These are phyloP conservation scores for Clarkia xantiana DNA, from an alignment of 345 rosid species.

Conservation along the genomic window DNA sequence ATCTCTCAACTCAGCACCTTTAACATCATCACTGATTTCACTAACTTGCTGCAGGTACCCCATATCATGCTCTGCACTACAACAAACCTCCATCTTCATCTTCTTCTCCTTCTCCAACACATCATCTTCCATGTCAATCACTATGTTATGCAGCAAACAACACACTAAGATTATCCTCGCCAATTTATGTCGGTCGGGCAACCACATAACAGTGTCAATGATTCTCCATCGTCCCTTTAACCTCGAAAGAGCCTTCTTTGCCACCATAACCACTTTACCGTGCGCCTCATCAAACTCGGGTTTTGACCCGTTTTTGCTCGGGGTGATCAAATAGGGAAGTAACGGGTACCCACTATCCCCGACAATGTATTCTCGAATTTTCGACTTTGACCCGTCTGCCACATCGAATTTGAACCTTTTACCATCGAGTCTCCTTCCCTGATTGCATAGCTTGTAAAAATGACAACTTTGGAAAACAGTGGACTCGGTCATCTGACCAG, in stretches of 20 bases:
- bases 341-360: slow-evolving; percentile 49
- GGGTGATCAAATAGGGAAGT: slow-evolving; percentile 42
- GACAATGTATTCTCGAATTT: slow-evolving; percentile 40
- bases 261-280: slow-evolving; percentile 27
- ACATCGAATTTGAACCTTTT: slow-evolving; percentile 13
- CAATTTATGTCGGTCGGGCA: slow-evolving; percentile 47
- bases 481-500: slow-evolving; percentile 38
- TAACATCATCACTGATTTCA: slow-evolving; percentile 20
- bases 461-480: slow-evolving; percentile 31
- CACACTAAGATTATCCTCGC: slow-evolving; percentile 52
- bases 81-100: neutral
- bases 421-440: slow-evolving; percentile 35
- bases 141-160: slow-evolving; percentile 58
- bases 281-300: slow-evolving; percentile 33
- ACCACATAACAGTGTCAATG: slow-evolving; percentile 52
- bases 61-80: slow-evolving; percentile 21
- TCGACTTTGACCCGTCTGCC: slow-evolving; percentile 18
- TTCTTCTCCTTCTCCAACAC: slow-evolving; percentile 3
- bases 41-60: slow-evolving; percentile 34
- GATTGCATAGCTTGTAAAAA: slow-evolving; percentile 31
- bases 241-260: slow-evolving; percentile 35
- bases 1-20: slow-evolving; percentile 35
- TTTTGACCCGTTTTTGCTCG: slow-evolving; percentile 24
- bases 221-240: slow-evolving; percentile 48
- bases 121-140: slow-evolving; percentile 38